These are phyloP conservation scores for Incumbomyces lentus DNA, from an alignment of 2,329 filamentous ascomycete genomes.

Conservation along the genomic window DNA sequence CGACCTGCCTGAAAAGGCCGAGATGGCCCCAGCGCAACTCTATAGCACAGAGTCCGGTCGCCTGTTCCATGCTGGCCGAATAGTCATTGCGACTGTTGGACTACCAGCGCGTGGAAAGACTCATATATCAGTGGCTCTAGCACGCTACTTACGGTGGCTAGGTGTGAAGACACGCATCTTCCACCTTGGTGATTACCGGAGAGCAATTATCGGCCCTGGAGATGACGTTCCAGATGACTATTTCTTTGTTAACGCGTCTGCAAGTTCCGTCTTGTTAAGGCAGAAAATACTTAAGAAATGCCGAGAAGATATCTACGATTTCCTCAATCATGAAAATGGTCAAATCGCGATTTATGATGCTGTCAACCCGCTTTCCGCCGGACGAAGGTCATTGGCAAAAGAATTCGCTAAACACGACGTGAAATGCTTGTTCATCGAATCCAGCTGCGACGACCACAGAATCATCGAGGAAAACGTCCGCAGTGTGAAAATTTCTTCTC, in stretches of 20 bases:
- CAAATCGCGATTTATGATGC: conserved; percentile 98
- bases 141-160: conserved; percentile 89
- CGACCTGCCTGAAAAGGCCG: conserved; percentile 70
- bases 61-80: conserved; percentile 91
- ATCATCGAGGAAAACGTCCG: conserved; percentile 95
- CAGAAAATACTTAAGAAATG: conserved; percentile 98
- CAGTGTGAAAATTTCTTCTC: conserved; percentile 94
- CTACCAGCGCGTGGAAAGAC: conserved; percentile 93
- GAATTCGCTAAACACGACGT: conserved; percentile 98
- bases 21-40: conserved; percentile 87
- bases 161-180: conserved; percentile 98
- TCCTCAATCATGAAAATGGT: conserved; percentile 92
- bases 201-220: conserved; percentile 75
- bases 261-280: conserved; percentile 79
- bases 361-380: conserved; percentile 79
- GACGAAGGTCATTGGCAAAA: conserved; percentile 74
- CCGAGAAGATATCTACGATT: conserved; percentile 90
- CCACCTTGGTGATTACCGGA: conserved; percentile 89
- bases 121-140: conserved; percentile 90
- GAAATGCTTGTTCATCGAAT: conserved; percentile 94
- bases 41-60: conserved; percentile 97
- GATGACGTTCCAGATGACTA: conserved; percentile 90
- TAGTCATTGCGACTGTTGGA: conserved; percentile 94
- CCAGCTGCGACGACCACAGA: conserved; percentile 80
- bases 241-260: conserved; percentile 91